Evolutionary conservation across 768 basidiomycete species (phyloP), one percentile per base, ranked within the genome.

Genomic region (Lactarius akahatsu): DNA sequence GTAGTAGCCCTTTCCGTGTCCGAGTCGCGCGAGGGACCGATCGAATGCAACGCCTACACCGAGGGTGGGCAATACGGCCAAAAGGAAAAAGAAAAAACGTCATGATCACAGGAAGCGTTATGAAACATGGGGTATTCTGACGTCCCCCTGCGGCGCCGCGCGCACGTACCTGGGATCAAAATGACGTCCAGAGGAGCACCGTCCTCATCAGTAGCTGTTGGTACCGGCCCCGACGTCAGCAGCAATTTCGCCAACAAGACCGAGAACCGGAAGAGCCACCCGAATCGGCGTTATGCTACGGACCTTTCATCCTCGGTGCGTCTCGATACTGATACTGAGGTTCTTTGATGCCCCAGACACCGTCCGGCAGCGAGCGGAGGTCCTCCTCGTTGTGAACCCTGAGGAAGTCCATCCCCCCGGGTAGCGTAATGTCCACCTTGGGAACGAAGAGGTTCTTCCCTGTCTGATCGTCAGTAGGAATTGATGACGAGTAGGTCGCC

Each of bases 1-100:
- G 70, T 93, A 93, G 76, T 89, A 92, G 7, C 91, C 91, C 74
- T 90, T 93, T 28, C 91, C 91, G 69, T 92, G 90, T 11, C 91
- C 91, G 34, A 93, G 81, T 36, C 91, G 86, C 57, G 85, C 85
- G 62, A 88, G 74, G 18, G 82, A 82, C 50, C 78, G 79, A 76
- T 92, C 91, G 70, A 92, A 93, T 11, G 88, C 91, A 57, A 93
- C 82, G 52, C 89, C 91, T 89, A 74, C 61, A 52, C 15, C 50
- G 13, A 26, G 16, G 32, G 9, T 13, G 13, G 10, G 63, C 62
- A 40, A 30, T 45, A 36, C 40, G 11, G 34, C 34, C 20, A 36
- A 60, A 61, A 52, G 4, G 13, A 32, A 32, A 30, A 6, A 28
- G 28, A 28, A n/a, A 32, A 34, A 59, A 26, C 1, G 38, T 26